Conservation (phyloP, 495 filamentous ascomycete genomes). For the Endocarpon pusillum region DNA sequence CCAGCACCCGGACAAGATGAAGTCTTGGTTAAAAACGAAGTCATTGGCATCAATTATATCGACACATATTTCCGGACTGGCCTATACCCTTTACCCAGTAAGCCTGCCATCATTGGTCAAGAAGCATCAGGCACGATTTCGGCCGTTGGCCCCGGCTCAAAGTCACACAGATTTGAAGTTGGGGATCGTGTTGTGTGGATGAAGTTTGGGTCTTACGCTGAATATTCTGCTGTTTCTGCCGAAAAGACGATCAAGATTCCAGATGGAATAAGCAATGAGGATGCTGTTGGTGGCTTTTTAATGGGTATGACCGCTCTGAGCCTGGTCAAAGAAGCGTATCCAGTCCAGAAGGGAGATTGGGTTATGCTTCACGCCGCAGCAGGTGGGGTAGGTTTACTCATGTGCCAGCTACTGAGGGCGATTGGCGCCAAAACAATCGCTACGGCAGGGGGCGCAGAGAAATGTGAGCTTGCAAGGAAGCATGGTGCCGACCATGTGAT, state of each 20-base stretch:
- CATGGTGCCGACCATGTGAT: conserved; percentile 58
- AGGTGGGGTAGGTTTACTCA: conserved; percentile 66
- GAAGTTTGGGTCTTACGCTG: conserved; percentile 46
- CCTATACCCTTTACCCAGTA: conserved; percentile 58
- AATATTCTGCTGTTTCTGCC: conserved; percentile 51
- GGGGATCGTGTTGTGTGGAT: conserved; percentile 59
- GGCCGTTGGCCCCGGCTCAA: conserved; percentile 29
- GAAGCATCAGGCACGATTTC: conserved; percentile 57
- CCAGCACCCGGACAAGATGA: conserved; percentile 53
- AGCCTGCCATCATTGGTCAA: conserved; percentile 67
- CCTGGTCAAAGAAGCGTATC: conserved; percentile 59
- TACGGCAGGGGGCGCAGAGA: conserved; percentile 58
- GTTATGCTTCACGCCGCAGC: conserved; percentile 82
- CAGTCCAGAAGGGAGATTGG: conserved; percentile 63
- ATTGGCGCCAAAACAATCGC: conserved; percentile 72
- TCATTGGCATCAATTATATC: conserved; percentile 80
- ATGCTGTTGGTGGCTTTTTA: conserved; percentile 51
- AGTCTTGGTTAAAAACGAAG: conserved; percentile 71
- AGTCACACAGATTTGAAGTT: conserved; percentile 31
- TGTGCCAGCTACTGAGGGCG: conserved; percentile 55
- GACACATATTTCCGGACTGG: conserved; percentile 79
- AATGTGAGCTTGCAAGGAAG: conserved; percentile 48
- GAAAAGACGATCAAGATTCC: conserved; percentile 47
- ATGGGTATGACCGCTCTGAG: conserved; percentile 81
- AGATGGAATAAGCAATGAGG: conserved; percentile 35